Evolutionary conservation across 2,329 filamentous ascomycete species (phyloP).

Genomic region (Exophiala phaeomuriformis): DNA sequence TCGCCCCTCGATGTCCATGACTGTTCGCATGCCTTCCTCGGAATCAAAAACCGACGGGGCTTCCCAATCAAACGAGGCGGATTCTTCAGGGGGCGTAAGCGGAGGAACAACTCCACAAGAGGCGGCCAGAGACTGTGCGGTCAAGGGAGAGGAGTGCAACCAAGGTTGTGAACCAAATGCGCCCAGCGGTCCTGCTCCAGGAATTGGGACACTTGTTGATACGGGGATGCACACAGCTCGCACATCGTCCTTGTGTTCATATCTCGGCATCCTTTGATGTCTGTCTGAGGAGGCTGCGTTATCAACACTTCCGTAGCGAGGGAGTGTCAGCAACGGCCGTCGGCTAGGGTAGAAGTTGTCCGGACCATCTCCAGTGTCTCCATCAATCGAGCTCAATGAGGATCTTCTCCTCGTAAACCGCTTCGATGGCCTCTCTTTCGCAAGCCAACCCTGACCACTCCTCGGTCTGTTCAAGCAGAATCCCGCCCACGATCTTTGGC

Average conservation of each 20-base stretch:
- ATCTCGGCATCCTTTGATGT: neutral
- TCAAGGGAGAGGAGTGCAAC: slow-evolving; percentile 2
- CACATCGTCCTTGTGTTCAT: neutral
- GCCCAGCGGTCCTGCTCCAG: neutral
- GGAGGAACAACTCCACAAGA: slow-evolving; percentile 17
- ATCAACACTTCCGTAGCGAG: slow-evolving; percentile 1
- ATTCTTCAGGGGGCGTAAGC: slow-evolving; percentile 25
- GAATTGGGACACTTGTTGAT: neutral
- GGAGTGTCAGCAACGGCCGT: slow-evolving; percentile 1
- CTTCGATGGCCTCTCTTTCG: neutral
- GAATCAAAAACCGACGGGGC: slow-evolving; percentile 4
- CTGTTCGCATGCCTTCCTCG: slow-evolving; percentile 6
- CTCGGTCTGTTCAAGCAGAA: slow-evolving; percentile 8
- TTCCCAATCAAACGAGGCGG: slow-evolving; percentile 29
- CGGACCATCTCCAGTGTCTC: neutral
- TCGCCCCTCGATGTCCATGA: slow-evolving; percentile 2
- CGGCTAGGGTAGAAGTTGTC: neutral
- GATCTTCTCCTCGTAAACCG: slow-evolving; percentile 10
- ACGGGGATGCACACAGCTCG: neutral
- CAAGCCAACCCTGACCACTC: slow-evolving; percentile 1
- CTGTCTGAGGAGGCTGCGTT: neutral
- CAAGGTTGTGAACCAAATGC: slow-evolving; percentile 10
- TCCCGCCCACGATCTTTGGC: slow-evolving; percentile 6
- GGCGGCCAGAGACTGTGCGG: slow-evolving; percentile 5
- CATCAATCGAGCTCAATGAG: slow-evolving; percentile 13